Percentiles rank a stretch among this genome's conserved stretches.
These are phyloP conservation scores for Paramecium bursaria DNA, from an alignment of 73 alveolate species.

Conservation along the genomic window DNA sequence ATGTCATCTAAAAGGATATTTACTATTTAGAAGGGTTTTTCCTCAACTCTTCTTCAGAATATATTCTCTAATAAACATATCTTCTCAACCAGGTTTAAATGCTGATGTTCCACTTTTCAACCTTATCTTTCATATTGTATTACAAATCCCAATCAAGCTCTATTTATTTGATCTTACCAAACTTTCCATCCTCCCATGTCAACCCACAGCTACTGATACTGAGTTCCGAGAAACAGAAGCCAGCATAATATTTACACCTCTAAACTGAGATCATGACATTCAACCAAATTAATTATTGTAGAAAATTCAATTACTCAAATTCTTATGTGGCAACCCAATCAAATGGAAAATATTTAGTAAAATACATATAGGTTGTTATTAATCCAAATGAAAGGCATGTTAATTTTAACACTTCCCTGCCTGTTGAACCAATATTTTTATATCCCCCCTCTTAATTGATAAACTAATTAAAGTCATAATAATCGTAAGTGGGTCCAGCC, in stretches of 20 bases:
- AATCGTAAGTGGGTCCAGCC: constrained; percentile 95
- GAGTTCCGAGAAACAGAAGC: constrained; percentile 67
- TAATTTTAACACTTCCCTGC: constrained; percentile 67
- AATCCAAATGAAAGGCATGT: constrained; percentile 71
- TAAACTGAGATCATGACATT: constrained; percentile 72
- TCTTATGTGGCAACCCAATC: constrained; percentile 75
- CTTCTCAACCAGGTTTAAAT: constrained; percentile 90
- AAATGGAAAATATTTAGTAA: constrained; percentile 72
- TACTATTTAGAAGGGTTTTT: constrained; percentile 68
- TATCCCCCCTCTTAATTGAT: constrained; percentile 78
- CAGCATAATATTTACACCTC: constrained; percentile 71
- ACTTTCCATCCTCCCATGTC: constrained; percentile 82
- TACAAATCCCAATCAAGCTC: constrained; percentile 59
- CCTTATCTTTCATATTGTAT: constrained; percentile 73
- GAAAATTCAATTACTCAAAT: constrained; percentile 71
- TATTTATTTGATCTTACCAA: constrained; percentile 53
- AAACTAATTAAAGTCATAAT: constrained; percentile 83
- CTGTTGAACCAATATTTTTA: constrained; percentile 74
- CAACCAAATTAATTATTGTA: constrained; percentile 72
- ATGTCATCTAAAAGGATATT: constrained; percentile 76
- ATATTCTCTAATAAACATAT: constrained; percentile 84
- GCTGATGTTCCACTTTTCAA: constrained; percentile 88
- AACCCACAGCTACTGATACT: constrained; percentile 74
- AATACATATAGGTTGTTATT: constrained; percentile 70
- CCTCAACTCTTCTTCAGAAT: constrained; percentile 66